Evolutionary conservation across 2,329 filamentous ascomycete genomes (phyloP).

Genomic region (Aspergillus fructus): DNA sequence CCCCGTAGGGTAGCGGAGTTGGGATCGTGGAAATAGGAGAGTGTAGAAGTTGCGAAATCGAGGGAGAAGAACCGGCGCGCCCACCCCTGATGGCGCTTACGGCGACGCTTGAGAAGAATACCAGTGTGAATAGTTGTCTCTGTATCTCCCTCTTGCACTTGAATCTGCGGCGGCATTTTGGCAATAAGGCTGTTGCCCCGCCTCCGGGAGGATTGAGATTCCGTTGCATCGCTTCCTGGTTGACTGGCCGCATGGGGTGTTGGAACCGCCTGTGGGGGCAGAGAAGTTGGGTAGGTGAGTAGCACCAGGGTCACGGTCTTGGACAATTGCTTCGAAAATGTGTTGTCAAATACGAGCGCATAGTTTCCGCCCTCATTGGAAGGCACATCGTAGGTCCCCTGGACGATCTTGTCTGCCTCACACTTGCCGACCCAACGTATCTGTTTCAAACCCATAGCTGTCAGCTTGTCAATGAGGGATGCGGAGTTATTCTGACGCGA

Average conservation of each 20-base stretch:
- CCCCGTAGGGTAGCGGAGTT: conserved; percentile 90
- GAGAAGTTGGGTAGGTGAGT: conserved; percentile 84
- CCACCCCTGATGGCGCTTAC: conserved; percentile 92
- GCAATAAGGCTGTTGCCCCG: conserved; percentile 30
- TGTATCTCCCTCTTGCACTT: conserved; percentile 24
- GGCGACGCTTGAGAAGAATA: conserved; percentile 79
- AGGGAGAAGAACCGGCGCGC: conserved; percentile 93
- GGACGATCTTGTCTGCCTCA: conserved; percentile 91
- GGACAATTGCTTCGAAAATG: conserved; percentile 91
- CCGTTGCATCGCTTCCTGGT: conserved; percentile 50
- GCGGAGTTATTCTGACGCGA: conserved; percentile 68
- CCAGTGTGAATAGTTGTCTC: conserved; percentile 74
- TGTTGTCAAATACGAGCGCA: conserved; percentile 96
- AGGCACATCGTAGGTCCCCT: conserved; percentile 81
- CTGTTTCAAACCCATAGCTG: conserved; percentile 60
- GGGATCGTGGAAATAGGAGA: conserved; percentile 95
- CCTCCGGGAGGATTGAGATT: conserved; percentile 34
- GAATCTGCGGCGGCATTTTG: conserved; percentile 22
- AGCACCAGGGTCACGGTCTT: conserved; percentile 95
- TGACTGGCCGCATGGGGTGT: conserved; percentile 42
- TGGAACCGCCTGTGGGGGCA: conserved; percentile 45
- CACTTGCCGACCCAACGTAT: conserved; percentile 87
- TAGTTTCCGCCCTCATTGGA: conserved; percentile 83
- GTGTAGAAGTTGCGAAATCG: conserved; percentile 87
- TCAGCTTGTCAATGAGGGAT: conserved; percentile 66